phyloP scores from a whole-genome alignment of 306 rosid species.

The Inga oerstediana region DNA sequence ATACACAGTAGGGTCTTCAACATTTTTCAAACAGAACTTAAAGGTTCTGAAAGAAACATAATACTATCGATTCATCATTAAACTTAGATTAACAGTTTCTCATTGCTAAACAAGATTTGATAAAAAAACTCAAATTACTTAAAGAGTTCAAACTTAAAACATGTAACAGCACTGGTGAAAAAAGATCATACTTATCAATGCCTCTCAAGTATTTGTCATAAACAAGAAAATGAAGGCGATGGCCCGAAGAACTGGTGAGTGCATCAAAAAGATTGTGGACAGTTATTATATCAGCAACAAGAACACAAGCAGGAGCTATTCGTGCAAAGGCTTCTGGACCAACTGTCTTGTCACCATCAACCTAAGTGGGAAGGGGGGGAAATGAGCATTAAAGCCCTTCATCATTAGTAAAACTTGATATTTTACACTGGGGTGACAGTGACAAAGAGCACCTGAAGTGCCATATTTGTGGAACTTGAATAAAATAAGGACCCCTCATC shows the following conservation, averaged over 20 bases:
- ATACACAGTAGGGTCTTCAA: neutral
- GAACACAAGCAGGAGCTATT: constrained; percentile 78
- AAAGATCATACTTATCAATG: constrained; percentile 70
- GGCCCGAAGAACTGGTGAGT: constrained; percentile 64
- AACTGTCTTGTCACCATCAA: constrained; percentile 80
- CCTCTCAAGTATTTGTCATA: constrained; percentile 80
- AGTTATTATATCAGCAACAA: constrained; percentile 79
- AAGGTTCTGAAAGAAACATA: neutral
- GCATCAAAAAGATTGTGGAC: constrained; percentile 80
- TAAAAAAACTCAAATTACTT: constrained; percentile 2
- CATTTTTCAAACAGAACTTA: neutral
- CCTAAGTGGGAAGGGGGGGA: constrained; percentile 41
- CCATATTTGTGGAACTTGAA: constrained; percentile 81
- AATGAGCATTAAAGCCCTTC: neutral
- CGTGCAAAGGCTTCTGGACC: constrained; percentile 89
- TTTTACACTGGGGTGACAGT: neutral
- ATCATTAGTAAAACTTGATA: neutral
- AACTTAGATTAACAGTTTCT: neutral
- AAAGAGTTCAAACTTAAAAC: neutral
- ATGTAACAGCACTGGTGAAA: constrained; percentile 26
- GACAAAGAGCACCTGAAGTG: constrained; percentile 64
- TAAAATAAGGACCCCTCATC: constrained; percentile 81
- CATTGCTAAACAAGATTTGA: neutral
- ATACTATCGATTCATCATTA: neutral
- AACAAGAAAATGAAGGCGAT: constrained; percentile 81